Percentiles rank a stretch among this genome's conserved stretches.
Evolutionary conservation across 305 asterid species (phyloP).

Genomic region (Solanum hybrid): DNA sequence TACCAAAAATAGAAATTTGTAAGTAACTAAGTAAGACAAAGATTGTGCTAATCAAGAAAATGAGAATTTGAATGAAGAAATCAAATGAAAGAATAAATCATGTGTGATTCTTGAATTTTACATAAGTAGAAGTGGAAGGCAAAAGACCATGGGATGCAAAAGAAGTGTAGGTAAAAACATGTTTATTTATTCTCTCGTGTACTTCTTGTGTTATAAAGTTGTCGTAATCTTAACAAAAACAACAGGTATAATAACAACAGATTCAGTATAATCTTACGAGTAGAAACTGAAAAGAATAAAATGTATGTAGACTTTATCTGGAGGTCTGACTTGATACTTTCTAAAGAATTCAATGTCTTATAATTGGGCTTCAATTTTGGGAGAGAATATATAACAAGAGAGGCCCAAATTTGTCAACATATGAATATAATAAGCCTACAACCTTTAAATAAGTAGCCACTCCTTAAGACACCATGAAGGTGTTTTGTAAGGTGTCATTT

Average conservation of each 20-base stretch:
- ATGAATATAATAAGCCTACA: not conserved
- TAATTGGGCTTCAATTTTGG: not conserved
- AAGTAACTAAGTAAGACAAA: not conserved
- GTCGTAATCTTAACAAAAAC: not conserved
- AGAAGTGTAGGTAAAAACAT: not conserved
- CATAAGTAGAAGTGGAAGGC: not conserved
- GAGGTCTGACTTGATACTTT: not conserved
- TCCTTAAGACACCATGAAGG: not conserved
- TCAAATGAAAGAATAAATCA: not conserved
- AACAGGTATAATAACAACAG: no score
- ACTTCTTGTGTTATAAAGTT: not conserved
- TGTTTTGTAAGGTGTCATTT: not conserved
- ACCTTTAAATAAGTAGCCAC: not conserved
- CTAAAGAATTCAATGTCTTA: not conserved
- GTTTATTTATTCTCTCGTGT: not conserved
- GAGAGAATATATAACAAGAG: not conserved
- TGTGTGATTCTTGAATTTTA: not conserved
- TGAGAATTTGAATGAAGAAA: not conserved
- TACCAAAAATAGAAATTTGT: not conserved
- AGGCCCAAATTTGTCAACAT: not conserved
- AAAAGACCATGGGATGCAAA: not conserved
- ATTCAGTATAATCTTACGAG: not conserved
- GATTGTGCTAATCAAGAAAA: not conserved
- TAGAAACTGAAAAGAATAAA: not conserved
- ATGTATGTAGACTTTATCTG: accelerated